A percentile compares a stretch with the other conserved stretches of the same genome.
These are phyloP conservation scores for Jaenimonas drosophilae DNA, from an alignment of 208 protist species.

Conservation along the genomic window DNA sequence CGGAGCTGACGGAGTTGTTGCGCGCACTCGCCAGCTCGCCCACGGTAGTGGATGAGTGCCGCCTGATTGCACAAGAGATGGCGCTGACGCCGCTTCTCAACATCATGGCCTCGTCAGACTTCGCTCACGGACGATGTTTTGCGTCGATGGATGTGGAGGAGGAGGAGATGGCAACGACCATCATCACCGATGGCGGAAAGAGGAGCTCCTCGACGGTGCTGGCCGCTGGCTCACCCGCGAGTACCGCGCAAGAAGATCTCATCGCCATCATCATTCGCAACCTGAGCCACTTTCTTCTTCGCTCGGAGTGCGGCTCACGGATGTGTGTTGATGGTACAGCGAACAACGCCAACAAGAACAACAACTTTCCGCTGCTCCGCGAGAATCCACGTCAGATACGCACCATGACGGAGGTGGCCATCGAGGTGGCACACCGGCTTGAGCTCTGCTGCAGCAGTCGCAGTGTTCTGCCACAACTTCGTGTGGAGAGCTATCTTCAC, in stretches of 20 bases:
- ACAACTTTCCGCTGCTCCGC: background rate
- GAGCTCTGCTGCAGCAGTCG: background rate
- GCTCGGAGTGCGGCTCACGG: background rate
- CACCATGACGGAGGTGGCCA: background rate
- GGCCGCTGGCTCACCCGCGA: background rate
- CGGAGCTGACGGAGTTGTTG: slow-evolving; percentile 47
- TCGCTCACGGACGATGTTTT: slow-evolving; percentile 11
- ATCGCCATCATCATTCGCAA: background rate
- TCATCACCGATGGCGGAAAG: background rate
- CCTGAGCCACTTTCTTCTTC: background rate
- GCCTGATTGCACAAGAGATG: slow-evolving; percentile 32
- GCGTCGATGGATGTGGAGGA: no score
- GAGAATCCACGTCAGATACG: background rate
- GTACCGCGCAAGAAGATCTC: background rate
- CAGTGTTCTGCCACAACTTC: slow-evolving; percentile 6
- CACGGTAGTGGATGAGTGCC: slow-evolving; percentile 51
- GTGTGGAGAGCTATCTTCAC: slow-evolving; percentile 37
- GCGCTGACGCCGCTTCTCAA: slow-evolving; percentile 44
- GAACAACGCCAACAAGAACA: background rate
- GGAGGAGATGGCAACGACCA: no score
- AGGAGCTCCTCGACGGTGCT: background rate
- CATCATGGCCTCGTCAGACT: slow-evolving; percentile 17
- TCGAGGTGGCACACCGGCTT: background rate
- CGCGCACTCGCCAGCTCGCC: slow-evolving; percentile 35
- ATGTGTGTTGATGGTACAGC: background rate